These are phyloP conservation scores for Saturnispora dispora DNA, from an alignment of 805 yeast genomes.

Conservation along the genomic window DNA sequence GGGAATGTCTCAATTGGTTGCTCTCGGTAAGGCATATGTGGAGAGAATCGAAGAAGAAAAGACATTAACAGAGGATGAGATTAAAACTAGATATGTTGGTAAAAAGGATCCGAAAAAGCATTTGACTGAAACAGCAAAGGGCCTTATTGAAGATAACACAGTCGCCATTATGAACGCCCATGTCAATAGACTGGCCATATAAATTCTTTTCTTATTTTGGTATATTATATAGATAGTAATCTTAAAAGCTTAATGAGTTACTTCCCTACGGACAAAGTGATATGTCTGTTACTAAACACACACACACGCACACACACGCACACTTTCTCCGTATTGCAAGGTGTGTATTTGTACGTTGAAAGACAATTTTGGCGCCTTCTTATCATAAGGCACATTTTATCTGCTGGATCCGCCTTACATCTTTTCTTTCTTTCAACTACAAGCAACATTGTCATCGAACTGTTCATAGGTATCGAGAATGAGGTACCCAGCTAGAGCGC, in stretches of 20 bases:
- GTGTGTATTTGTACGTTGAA: not conserved
- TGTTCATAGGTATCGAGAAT: conserved; percentile 8
- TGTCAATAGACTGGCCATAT: conserved; percentile 84
- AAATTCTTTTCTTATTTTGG: conserved; percentile 19
- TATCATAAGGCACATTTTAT: not conserved
- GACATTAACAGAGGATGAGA: conserved; percentile 77
- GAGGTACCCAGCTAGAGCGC: conserved; percentile 80
- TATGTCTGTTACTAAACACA: too few species aligned
- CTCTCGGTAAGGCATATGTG: conserved; percentile 82
- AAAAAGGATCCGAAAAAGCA: conserved; percentile 99
- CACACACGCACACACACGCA: too few species aligned
- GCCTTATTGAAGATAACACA: conserved; percentile 80
- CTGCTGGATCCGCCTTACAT: not conserved
- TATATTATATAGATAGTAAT: not conserved
- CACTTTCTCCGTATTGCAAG: not conserved
- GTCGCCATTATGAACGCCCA: conserved; percentile 81
- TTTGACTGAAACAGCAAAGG: conserved; percentile 79
- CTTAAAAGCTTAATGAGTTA: not conserved
- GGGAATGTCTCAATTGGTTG: conserved; percentile 71
- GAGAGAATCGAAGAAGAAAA: conserved; percentile 88
- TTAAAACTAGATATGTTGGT: conserved; percentile 94
- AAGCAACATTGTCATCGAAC: not conserved
- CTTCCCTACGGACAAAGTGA: not conserved
- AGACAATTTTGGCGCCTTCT: not conserved
- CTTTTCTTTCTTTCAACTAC: not conserved